Evolutionary conservation across 345 rosid species (phyloP).

Genomic region (Cardamine chenopodiifolia): DNA sequence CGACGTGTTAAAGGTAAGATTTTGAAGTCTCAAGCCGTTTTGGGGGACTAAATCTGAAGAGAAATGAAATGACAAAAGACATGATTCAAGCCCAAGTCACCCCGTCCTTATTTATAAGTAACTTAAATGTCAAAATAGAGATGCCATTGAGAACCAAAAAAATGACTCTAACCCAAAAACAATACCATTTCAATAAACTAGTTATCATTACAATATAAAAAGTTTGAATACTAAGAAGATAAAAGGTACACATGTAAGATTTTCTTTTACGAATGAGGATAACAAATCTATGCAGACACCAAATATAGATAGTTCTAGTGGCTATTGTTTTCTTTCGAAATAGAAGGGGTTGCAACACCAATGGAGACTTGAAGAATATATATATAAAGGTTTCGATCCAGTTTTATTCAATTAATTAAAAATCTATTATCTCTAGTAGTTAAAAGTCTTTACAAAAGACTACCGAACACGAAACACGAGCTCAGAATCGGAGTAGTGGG

Average conservation of each 20-base stretch:
- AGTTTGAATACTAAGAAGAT: background rate
- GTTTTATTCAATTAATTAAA: background rate
- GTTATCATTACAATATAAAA: background rate
- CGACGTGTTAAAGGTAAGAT: no score
- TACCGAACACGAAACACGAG: background rate
- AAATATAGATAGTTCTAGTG: background rate
- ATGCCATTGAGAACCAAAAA: background rate
- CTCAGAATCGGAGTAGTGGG: background rate
- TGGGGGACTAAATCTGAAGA: no score
- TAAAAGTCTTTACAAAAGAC: background rate
- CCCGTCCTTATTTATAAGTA: background rate
- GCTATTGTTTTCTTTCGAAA: background rate
- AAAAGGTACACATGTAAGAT: background rate
- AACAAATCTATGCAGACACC: background rate
- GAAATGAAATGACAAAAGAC: no score
- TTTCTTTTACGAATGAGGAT: background rate
- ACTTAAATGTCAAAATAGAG: background rate
- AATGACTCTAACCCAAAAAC: background rate
- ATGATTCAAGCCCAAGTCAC: constrained; percentile 13
- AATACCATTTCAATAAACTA: background rate
- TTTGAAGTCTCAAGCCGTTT: no score
- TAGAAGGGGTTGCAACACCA: background rate
- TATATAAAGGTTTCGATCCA: background rate
- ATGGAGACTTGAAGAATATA: background rate
- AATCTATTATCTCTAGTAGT: background rate